Base-by-base conservation (phyloP, 2,329 filamentous ascomycete genomes). In the Sclerotinia sclerotiorum region DNA sequence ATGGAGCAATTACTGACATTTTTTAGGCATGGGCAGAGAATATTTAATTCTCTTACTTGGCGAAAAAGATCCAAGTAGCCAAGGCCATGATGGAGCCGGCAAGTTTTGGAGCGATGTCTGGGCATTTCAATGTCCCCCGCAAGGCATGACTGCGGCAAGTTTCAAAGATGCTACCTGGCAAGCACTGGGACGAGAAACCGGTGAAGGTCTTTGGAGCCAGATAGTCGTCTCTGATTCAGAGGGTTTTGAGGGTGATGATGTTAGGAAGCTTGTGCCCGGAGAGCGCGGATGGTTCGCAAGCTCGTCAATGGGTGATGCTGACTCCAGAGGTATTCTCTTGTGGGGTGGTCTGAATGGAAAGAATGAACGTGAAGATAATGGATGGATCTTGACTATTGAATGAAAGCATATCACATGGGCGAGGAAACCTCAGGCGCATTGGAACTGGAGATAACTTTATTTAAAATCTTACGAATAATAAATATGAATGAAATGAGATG, bases 31-130 rank as follows among this genome's bases (percentile, higher is more conserved):
- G 69, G 87, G 87, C 13, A 81, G 84, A 65, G 86, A 89, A 76
- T 88, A 87, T 76, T 81, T 90, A 19, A 79, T 90, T 17, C 80
- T 89, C n/a, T 77, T 84, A 57, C 82, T 90, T 71, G 88, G 88
- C 56, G 86, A 90, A 78, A 78, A 80, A 32, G 78, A 80, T 54
- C 82, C 85, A 3, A 84, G 82, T 71, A 74, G 78, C 17, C 77
- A 81, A 2, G 85, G 84, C 39, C 82, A 86, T 72, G 81, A 80
- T 24, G 83, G 78, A 21, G 82, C 84, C 2, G 85, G 84, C 32
- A 82, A 80, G 69, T 88, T 87, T 76, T 83, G 82, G 79, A 78
- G 81, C 70, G 87, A 90, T 74, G 83, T 88, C 24, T 90, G 88
- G 88, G 82, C 84, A 21, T 90, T 88, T 78, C 85, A 88, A 77